A percentile compares a stretch with the other conserved stretches of the same genome.
Evolutionary conservation across 129 eudicot genomes (phyloP).

Genomic region (Flaveria linearis): DNA sequence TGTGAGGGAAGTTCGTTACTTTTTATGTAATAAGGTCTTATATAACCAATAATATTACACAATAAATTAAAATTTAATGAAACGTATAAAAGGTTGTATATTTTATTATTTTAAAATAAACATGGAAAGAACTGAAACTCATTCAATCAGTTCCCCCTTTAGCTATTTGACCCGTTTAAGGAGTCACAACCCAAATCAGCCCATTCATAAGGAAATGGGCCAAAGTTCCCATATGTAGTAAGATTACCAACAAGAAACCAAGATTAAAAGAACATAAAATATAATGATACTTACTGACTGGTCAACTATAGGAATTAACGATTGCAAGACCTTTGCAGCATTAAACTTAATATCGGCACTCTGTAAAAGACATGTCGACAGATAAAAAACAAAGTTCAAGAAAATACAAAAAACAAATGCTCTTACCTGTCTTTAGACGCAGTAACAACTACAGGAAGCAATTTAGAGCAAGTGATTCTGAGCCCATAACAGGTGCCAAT

Average conservation of each 20-base stretch:
- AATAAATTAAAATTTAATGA: too few species aligned
- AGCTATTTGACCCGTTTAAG: neutral
- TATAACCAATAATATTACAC: too few species aligned
- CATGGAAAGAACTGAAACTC: neutral
- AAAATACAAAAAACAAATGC: neutral
- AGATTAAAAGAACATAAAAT: neutral
- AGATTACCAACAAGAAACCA: neutral
- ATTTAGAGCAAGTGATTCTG: too few species aligned
- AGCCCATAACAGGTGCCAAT: too few species aligned
- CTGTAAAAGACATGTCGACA: conserved; percentile 71
- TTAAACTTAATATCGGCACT: conserved; percentile 92
- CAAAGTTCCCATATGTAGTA: neutral
- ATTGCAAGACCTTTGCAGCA: conserved; percentile 94
- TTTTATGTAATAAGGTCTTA: too few species aligned
- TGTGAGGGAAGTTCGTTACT: too few species aligned
- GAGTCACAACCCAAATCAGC: neutral
- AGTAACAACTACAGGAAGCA: neutral
- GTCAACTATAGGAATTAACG: conserved; percentile 81
- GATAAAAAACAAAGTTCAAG: conserved; percentile 48
- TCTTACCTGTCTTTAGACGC: conserved; percentile 80
- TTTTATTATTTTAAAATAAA: too few species aligned
- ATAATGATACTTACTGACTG: conserved; percentile 58
- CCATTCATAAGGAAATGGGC: neutral
- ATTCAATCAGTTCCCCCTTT: neutral
- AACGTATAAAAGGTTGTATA: too few species aligned